Percentiles rank a stretch among this genome's conserved stretches.
Evolutionary conservation across 495 filamentous ascomycete species (phyloP).

Genomic region (Aspergillus nidulans): DNA sequence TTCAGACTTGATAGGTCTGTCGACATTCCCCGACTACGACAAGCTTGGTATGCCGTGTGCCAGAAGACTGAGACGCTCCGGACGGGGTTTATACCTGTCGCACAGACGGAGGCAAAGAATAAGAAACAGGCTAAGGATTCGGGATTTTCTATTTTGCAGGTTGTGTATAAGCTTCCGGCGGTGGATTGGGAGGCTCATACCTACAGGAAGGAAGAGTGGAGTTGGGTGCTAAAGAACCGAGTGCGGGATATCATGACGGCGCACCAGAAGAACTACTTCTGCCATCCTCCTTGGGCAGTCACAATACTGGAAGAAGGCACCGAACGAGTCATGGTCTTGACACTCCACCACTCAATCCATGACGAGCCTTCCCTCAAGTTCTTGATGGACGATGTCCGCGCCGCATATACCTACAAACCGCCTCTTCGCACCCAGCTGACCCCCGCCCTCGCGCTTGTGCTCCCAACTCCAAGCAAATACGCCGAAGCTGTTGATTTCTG

Average conservation of each 20-base stretch:
- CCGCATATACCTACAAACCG: conserved; percentile 22
- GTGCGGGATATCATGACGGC: conserved; percentile 19
- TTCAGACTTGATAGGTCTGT: conserved; percentile 39
- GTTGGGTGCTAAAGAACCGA: conserved; percentile 9
- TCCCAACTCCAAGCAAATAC: conserved; percentile 14
- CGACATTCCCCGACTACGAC: conserved; percentile 49
- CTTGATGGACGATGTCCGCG: conserved; percentile 26
- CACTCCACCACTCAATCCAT: conserved; percentile 32
- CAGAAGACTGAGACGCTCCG: conserved; percentile 59
- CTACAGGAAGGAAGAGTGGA: conserved; percentile 11
- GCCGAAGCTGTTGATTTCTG: conserved; percentile 23
- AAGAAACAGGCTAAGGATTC: background rate
- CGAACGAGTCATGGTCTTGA: conserved; percentile 24
- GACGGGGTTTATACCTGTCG: conserved; percentile 54
- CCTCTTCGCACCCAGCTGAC: conserved; percentile 22
- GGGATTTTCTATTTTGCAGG: conserved; percentile 27
- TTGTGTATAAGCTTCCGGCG: conserved; percentile 21
- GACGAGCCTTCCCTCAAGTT: conserved; percentile 29
- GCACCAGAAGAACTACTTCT: conserved; percentile 24
- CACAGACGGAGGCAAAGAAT: conserved; percentile 16
- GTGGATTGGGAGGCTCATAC: conserved; percentile 26
- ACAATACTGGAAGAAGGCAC: conserved; percentile 24
- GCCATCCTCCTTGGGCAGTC: conserved; percentile 27
- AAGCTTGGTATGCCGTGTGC: conserved; percentile 58
- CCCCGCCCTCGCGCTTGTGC: conserved; percentile 21